Evolutionary conservation across 495 filamentous ascomycete species (phyloP).

Genomic region (Echria macrotheca): DNA sequence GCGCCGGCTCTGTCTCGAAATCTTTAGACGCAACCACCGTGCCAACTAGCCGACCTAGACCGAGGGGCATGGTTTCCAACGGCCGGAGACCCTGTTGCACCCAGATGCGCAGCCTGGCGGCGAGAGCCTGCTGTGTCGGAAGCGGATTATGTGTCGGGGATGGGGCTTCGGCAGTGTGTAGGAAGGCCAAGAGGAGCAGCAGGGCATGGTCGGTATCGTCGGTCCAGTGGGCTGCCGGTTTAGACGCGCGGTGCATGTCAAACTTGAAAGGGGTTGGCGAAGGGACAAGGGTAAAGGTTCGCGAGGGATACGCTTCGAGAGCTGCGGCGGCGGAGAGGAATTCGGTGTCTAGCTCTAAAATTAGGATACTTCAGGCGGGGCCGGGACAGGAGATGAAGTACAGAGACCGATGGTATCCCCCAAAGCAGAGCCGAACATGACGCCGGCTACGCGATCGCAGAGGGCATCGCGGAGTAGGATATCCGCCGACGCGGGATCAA

Average conservation of each 20-base stretch:
- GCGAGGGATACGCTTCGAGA: conserved; percentile 24
- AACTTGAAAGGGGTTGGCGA: conserved; percentile 24
- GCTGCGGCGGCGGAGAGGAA: conserved; percentile 30
- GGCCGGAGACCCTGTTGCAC: conserved; percentile 33
- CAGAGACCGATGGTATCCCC: conserved; percentile 46
- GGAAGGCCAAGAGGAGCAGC: conserved; percentile 37
- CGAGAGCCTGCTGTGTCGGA: conserved; percentile 28
- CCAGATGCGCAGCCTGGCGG: conserved; percentile 38
- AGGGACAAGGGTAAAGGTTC: conserved; percentile 30
- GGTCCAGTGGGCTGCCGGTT: conserved; percentile 40
- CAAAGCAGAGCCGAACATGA: conserved; percentile 40
- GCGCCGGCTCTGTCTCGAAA: conserved; percentile 28
- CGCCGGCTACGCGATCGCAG: conserved; percentile 34
- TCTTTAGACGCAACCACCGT: conserved; percentile 24
- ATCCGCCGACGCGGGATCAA: conserved; percentile 1
- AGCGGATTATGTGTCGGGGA: not conserved
- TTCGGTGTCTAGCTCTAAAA: too few species aligned
- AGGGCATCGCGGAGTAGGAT: conserved; percentile 19
- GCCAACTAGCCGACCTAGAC: conserved; percentile 35
- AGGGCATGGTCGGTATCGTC: conserved; percentile 49
- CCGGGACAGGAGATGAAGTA: too few species aligned
- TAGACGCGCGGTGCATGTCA: conserved; percentile 36
- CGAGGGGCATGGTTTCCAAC: conserved; percentile 37
- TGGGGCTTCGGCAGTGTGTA: conserved; percentile 26
- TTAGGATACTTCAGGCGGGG: too few species aligned